phyloP scores from a whole-genome alignment of 73 alveolate species.

The Paramecium biaurelia region DNA sequence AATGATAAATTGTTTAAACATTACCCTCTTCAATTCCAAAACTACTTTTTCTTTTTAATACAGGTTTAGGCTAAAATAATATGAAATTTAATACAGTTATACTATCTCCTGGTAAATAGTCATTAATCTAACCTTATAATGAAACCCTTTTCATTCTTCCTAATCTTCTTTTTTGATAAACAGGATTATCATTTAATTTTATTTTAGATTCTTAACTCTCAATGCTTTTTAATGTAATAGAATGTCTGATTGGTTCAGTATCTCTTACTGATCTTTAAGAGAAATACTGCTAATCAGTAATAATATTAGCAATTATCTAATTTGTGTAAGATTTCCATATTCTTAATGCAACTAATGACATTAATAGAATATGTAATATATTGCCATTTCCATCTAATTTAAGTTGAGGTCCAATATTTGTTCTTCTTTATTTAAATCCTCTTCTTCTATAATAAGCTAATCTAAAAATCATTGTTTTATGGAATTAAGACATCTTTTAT shows the following conservation, averaged over 20 bases:
- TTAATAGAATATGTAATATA: background rate
- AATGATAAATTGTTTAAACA: background rate
- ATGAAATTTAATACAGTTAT: background rate
- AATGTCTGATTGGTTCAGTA: background rate
- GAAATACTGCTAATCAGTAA: background rate
- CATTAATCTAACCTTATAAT: background rate
- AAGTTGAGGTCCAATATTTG: background rate
- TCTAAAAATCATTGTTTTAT: slow-evolving; percentile 1
- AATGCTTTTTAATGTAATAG: background rate
- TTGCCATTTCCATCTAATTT: background rate
- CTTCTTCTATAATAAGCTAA: background rate
- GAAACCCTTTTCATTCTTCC: background rate
- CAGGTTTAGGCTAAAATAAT: background rate
- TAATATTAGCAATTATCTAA: background rate
- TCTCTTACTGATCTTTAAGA: background rate
- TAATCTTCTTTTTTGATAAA: background rate
- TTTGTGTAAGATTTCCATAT: background rate
- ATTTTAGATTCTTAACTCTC: background rate
- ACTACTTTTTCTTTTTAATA: background rate
- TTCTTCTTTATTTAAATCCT: background rate
- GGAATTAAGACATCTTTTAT: background rate
- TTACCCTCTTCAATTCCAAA: background rate
- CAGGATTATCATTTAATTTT: background rate
- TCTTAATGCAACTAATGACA: background rate
- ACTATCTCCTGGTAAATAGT: background rate